Evolutionary conservation across 176 grass and related monocot species (phyloP).

Genomic region (Tuctoria greenei): DNA sequence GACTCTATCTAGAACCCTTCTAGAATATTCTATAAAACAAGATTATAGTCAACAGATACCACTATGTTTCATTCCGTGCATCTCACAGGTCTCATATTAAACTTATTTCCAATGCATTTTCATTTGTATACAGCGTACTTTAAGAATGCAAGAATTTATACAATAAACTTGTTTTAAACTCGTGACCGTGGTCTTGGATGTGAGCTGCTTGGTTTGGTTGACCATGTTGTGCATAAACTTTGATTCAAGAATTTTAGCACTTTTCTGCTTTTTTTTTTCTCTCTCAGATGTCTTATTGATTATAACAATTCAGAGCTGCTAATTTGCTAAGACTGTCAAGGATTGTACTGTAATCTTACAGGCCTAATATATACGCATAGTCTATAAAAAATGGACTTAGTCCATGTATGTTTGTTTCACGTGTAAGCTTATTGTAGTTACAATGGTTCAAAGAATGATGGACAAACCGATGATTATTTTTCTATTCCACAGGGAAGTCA

Average conservation of each 20-base stretch:
- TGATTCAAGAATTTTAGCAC: not conserved
- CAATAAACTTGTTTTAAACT: not conserved
- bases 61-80: not conserved
- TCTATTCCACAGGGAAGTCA: constrained; percentile 52
- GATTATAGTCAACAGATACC: too few relatives aligned
- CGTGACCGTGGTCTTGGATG: not conserved
- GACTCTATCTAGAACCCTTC: too few relatives aligned
- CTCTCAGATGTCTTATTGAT: not conserved
- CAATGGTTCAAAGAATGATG: not conserved
- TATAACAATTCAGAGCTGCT: not conserved
- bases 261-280: not conserved
- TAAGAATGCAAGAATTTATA: not conserved
- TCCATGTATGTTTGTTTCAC: not conserved
- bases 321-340: not conserved
- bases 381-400: not conserved
- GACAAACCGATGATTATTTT: constrained; percentile 4
- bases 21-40: too few relatives aligned
- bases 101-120: constrained; percentile 1
- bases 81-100: not conserved
- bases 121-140: not conserved
- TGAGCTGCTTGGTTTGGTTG: not conserved
- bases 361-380: not conserved
- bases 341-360: not conserved
- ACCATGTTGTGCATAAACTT: not conserved
- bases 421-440: not conserved